Percentiles rank a stretch among this genome's conserved stretches.
Evolutionary conservation across 148 eudicot species (phyloP).

Genomic region (Chenopodium formosanum): DNA sequence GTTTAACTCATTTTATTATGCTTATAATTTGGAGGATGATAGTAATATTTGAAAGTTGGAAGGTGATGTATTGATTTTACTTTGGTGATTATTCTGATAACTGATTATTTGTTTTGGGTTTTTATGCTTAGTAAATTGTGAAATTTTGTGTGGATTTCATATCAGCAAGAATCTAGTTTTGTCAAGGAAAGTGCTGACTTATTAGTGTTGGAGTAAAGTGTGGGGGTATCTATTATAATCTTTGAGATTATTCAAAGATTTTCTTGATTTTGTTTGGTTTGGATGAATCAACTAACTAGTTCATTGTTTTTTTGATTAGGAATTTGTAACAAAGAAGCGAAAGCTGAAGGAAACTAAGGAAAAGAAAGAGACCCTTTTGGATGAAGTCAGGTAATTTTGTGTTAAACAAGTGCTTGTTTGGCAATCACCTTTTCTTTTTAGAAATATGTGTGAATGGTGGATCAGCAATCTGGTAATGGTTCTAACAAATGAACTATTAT

Average conservation of each 20-base stretch:
- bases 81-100: background rate
- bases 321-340: conserved; percentile 49
- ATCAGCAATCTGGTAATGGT: background rate
- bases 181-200: background rate
- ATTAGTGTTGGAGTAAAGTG: background rate
- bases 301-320: conserved; percentile 27
- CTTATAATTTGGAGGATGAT: background rate
- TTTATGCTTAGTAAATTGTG: background rate
- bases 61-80: background rate
- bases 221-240: background rate
- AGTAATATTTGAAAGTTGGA: background rate
- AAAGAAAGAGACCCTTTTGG: conserved; percentile 36
- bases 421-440: background rate
- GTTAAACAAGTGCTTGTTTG: background rate
- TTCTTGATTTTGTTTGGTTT: background rate
- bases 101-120: background rate
- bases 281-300: background rate
- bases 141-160: background rate
- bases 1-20: background rate
- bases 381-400: conserved; percentile 45
- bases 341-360: conserved; percentile 47
- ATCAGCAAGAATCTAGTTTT: background rate
- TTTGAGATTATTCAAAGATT: background rate
- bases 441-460: background rate
- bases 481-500: background rate